Percentiles rank a stretch among this genome's conserved stretches.
Conservation (phyloP, 176 grass and related monocot genomes). For the Cocos nucifera region DNA sequence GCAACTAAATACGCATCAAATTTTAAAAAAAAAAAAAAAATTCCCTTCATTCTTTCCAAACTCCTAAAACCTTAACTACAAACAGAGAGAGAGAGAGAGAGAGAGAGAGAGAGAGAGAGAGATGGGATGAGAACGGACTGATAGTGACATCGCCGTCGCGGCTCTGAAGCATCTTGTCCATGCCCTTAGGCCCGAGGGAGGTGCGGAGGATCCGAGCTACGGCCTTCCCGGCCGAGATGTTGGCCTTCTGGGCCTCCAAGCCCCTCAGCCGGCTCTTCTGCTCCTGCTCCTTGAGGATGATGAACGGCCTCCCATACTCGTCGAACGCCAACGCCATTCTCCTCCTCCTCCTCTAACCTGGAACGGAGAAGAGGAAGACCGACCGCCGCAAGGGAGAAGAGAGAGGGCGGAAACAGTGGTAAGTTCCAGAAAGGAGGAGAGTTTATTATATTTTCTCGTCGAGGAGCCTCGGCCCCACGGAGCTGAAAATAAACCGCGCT, state of each 20-base stretch:
- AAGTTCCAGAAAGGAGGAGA: too few relatives aligned
- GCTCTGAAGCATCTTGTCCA: slow-evolving; percentile 82
- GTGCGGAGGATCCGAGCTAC: slow-evolving; percentile 54
- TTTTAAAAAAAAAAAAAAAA: neutral
- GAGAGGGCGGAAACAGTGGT: too few relatives aligned
- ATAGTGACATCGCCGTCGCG: slow-evolving; percentile 73
- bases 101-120: neutral
- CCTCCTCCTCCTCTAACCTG: neutral
- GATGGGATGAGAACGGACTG: slow-evolving; percentile 25
- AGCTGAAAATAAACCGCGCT: too few relatives aligned
- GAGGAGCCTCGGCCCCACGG: too few relatives aligned
- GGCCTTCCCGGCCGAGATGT: slow-evolving; percentile 50
- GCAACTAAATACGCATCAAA: neutral
- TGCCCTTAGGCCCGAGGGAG: slow-evolving; percentile 76
- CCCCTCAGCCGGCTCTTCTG: slow-evolving; percentile 48
- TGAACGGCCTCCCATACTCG: slow-evolving; percentile 58
- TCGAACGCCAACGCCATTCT: slow-evolving; percentile 72
- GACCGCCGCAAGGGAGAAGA: too few relatives aligned
- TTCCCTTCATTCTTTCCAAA: too few relatives aligned
- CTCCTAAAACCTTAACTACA: too few relatives aligned
- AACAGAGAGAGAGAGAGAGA: slow-evolving; percentile 8
- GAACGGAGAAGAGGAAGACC: too few relatives aligned
- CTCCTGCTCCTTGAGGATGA: slow-evolving; percentile 63
- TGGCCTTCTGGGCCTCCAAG: slow-evolving; percentile 73
- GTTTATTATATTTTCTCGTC: too few relatives aligned